Base-by-base conservation (phyloP, 1,284 basidiomycete species). In the Cutaneotrichosporon sp. region DNA sequence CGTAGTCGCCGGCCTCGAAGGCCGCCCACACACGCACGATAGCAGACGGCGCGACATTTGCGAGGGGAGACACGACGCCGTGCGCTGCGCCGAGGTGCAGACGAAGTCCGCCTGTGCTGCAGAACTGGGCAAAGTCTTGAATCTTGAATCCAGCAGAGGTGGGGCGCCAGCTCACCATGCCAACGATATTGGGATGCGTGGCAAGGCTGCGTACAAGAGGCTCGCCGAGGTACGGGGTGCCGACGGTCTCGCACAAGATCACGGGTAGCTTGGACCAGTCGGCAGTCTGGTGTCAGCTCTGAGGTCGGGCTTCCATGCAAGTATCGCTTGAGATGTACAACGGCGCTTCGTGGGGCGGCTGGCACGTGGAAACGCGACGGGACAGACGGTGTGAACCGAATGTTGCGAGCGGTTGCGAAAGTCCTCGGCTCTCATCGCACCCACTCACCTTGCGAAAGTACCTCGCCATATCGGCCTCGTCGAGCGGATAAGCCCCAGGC, bases 211-310 rank as follows among this genome's bases (percentile, higher is more conserved):
- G 19, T 20, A 44, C 25, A 4, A 44, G 11, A 5, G 17, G 10
- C 11, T 16, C n/a, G 27, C 17, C 20, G 27, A 44, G 10, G 17
- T 12, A 27, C 17, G 42, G 42, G 12, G 42, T 44, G 17, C 42
- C 42, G 25, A 29, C 29, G 5, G 42, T 44, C 14, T 44, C 42
- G 42, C 22, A 44, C 8, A 44, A 20, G 29, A 44, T 44, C 12
- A 44, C 42, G 11, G 42, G 42, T n/a, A 44, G 25, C 29, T 44
- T 44, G 4, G 42, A 32, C 42, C 42, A 44, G 42, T 44, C 27
- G 17, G 27, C 42, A 5, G 27, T 26, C 42, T 44, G 29, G 8
- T 12, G 29, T 44, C 29, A 44, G 42, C n/a, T n/a, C n/a, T n/a
- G n/a, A n/a, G n/a, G n/a, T n/a, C n/a, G n/a, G n/a, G n/a, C n/a